These are phyloP conservation scores for Mangifera indica DNA, from an alignment of 345 rosid species.

Conservation along the genomic window DNA sequence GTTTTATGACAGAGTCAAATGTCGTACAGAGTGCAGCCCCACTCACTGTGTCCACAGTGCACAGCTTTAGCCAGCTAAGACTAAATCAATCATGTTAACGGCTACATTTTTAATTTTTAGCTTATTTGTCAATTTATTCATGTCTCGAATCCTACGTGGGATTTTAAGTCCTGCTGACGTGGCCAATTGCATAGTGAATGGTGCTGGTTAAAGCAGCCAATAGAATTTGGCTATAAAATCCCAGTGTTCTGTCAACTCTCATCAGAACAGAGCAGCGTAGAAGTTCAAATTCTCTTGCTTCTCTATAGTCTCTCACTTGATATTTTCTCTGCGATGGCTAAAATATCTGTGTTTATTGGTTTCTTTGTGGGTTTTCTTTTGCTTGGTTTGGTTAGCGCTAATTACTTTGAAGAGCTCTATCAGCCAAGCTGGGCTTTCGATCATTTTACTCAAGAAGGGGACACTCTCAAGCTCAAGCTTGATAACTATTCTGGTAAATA, in stretches of 20 bases:
- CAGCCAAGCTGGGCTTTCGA: constrained; percentile 89
- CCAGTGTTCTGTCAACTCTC: not conserved
- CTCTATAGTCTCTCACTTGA: not conserved
- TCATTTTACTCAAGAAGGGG: constrained; percentile 74
- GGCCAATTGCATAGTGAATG: not conserved
- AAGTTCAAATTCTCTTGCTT: not conserved
- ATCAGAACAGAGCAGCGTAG: constrained; percentile 1
- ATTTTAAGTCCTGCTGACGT: constrained; percentile 24
- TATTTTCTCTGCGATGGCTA: constrained; percentile 26
- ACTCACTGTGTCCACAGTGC: constrained; percentile 9
- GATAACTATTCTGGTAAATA: constrained; percentile 83
- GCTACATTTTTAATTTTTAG: constrained; percentile 39
- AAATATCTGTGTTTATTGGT: constrained; percentile 25
- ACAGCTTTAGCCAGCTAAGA: constrained; percentile 39
- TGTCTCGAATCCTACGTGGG: constrained; percentile 31
- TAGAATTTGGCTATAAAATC: constrained; percentile 38
- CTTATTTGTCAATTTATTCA: not conserved
- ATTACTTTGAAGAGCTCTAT: constrained; percentile 73
- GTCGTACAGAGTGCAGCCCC: constrained; percentile 23
- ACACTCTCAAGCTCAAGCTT: constrained; percentile 79
- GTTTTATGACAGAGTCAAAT: constrained; percentile 12
- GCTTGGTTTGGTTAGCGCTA: constrained; percentile 41
- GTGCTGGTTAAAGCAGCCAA: constrained; percentile 32
- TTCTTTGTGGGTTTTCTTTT: constrained; percentile 36
- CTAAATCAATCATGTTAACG: constrained; percentile 30